A percentile compares a stretch with the other conserved stretches of the same genome.
Conservation (phyloP, 768 basidiomycete species). For the Boletus insuetus region DNA sequence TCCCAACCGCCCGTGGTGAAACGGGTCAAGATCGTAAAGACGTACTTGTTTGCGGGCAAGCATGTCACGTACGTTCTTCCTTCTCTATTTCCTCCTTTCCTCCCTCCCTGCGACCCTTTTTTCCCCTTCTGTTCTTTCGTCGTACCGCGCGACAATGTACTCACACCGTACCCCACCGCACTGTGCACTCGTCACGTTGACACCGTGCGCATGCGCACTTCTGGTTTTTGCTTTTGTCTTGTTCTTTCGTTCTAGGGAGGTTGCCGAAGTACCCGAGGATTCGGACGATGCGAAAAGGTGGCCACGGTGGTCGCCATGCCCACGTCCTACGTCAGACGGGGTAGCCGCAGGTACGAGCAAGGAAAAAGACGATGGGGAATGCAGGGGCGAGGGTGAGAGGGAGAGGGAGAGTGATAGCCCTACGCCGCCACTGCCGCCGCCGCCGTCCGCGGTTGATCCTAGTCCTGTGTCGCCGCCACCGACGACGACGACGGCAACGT, state of each 20-base stretch:
- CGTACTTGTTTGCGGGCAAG: constrained; percentile 75
- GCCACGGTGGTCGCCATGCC: constrained; percentile 47
- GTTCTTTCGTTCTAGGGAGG: constrained; percentile 48
- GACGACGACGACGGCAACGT: not conserved
- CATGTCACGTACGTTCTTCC: constrained; percentile 50
- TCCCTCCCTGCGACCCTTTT: not conserved
- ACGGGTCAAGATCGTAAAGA: constrained; percentile 66
- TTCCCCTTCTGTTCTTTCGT: too few relatives aligned
- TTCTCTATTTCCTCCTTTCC: not conserved
- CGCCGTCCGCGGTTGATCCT: not conserved
- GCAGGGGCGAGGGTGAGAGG: not conserved
- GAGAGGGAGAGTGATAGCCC: not conserved
- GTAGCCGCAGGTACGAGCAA: not conserved
- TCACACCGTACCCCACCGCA: too few relatives aligned
- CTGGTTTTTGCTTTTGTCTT: too few relatives aligned
- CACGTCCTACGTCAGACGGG: not conserved
- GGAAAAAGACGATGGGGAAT: not conserved
- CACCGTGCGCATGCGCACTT: too few relatives aligned
- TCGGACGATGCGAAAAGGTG: constrained; percentile 77
- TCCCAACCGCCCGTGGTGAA: constrained; percentile 25
- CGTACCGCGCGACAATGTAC: too few relatives aligned
- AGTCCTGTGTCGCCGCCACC: not conserved
- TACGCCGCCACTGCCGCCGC: not conserved
- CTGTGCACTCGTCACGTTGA: too few relatives aligned
- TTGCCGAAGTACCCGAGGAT: constrained; percentile 68